A percentile compares a stretch with the other conserved stretches of the same genome.
Conservation (phyloP, 192 early-diverging fungal species). For the Dissophora globulifera region DNA sequence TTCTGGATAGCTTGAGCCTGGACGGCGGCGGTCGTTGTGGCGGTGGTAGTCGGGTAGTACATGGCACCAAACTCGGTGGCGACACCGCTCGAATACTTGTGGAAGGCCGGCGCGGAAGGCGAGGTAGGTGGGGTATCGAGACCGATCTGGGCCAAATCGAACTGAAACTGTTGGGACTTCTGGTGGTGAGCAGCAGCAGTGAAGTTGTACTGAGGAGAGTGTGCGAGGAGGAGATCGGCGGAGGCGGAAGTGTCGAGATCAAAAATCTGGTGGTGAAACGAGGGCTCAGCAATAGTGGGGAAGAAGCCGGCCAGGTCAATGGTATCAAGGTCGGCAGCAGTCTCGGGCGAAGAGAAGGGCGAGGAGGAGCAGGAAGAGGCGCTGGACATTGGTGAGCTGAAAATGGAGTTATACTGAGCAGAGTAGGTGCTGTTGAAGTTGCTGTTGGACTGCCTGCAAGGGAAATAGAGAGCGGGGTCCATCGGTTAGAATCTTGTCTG, state of each 20-base stretch:
- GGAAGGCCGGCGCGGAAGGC: conserved; percentile 31
- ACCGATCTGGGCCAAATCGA: conserved; percentile 26
- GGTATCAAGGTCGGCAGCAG: conserved; percentile 33
- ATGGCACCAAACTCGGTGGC: conserved; percentile 26
- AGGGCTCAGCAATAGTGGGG: no score
- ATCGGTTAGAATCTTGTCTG: no score
- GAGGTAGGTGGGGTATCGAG: conserved; percentile 46
- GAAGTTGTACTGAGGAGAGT: conserved; percentile 11
- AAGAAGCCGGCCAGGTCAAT: conserved; percentile 49
- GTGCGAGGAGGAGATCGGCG: not conserved
- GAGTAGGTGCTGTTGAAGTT: conserved; percentile 5
- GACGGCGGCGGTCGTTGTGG: no score
- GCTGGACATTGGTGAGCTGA: conserved; percentile 43
- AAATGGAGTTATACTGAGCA: conserved; percentile 16
- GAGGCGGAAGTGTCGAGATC: conserved; percentile 17
- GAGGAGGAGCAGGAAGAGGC: conserved; percentile 46
- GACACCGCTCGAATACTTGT: conserved; percentile 14
- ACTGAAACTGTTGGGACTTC: conserved; percentile 26
- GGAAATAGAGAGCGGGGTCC: conserved; percentile 2
- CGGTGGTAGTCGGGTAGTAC: no score
- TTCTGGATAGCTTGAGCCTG: conserved; percentile 37
- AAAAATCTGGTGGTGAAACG: conserved; percentile 39
- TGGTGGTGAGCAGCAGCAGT: conserved; percentile 15
- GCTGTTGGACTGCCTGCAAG: conserved; percentile 33
- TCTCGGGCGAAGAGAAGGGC: conserved; percentile 41